These are phyloP conservation scores for Phytophthora hybrid DNA, from an alignment of 352 stramenopile species.

Conservation along the genomic window DNA sequence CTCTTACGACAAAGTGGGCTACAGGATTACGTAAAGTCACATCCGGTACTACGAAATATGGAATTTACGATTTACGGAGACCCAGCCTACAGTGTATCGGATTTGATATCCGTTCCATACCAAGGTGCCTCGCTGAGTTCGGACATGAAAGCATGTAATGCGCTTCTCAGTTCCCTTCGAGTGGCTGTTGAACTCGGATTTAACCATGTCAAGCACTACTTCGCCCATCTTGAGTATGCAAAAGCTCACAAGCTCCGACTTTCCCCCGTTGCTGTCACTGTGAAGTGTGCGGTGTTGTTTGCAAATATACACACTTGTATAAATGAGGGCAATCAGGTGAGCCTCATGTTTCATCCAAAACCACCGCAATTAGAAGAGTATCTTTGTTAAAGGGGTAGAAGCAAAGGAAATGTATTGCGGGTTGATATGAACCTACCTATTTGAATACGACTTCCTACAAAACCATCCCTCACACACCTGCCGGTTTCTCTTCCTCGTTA, in stretches of 20 bases:
- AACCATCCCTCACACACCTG: too few species aligned
- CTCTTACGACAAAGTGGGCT: not conserved
- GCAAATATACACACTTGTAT: not conserved
- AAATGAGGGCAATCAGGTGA: not conserved
- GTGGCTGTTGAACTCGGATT: not conserved
- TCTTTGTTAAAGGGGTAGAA: not conserved
- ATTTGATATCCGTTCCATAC: not conserved
- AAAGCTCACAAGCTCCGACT: not conserved
- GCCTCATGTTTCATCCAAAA: not conserved
- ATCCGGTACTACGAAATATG: constrained; percentile 2
- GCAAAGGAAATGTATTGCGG: too few species aligned
- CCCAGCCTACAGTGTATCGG: constrained; percentile 1
- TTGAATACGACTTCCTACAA: too few species aligned
- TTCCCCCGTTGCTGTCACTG: not conserved
- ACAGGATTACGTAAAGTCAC: not conserved
- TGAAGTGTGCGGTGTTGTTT: not conserved
- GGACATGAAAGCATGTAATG: not conserved
- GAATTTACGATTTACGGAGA: constrained; percentile 16
- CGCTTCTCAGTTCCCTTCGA: not conserved
- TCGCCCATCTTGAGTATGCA: not conserved
- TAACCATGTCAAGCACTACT: not conserved
- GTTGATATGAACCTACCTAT: too few species aligned
- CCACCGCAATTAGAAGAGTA: not conserved
- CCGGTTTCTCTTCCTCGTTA: too few species aligned
- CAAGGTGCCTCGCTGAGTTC: not conserved